Percentiles rank a stretch among this genome's conserved stretches.
Evolutionary conservation across 2,329 filamentous ascomycete genomes (phyloP).

Genomic region (Pseudocercospora eumusae): DNA sequence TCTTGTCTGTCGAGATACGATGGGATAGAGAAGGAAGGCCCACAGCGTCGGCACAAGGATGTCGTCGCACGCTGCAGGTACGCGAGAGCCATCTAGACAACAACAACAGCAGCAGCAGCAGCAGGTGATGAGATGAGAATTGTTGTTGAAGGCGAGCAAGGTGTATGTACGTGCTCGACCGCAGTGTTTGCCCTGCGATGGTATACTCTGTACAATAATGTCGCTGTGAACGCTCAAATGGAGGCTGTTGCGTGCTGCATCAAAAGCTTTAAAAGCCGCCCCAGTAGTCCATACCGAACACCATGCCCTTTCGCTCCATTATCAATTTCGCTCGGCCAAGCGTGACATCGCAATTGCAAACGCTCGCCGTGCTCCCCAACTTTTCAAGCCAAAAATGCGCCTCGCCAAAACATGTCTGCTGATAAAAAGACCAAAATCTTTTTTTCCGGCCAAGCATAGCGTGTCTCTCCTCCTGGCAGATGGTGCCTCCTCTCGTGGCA

Average conservation of each 20-base stretch:
- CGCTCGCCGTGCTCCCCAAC: constrained; percentile 19
- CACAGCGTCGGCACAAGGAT: constrained; percentile 20
- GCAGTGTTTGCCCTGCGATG: constrained; percentile 17
- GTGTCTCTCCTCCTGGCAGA: constrained; percentile 20
- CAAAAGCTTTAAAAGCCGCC: constrained; percentile 20
- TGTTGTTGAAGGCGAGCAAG: constrained; percentile 11
- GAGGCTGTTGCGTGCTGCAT: constrained; percentile 16
- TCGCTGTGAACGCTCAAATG: constrained; percentile 24
- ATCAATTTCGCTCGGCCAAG: constrained; percentile 11
- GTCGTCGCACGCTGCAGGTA: constrained; percentile 19
- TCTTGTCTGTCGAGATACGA: background rate
- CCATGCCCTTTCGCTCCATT: background rate
- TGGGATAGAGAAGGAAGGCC: constrained; percentile 7
- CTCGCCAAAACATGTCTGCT: constrained; percentile 19
- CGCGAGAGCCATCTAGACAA: constrained; percentile 10
- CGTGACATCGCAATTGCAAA: constrained; percentile 13
- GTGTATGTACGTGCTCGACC: constrained; percentile 13
- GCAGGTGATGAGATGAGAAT: background rate
- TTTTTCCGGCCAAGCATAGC: constrained; percentile 26
- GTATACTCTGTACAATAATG: constrained; percentile 28
- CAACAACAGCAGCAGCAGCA: too few species aligned
- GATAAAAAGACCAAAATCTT: constrained; percentile 21
- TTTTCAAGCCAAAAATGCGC: constrained; percentile 22
- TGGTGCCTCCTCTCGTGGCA: constrained; percentile 26
- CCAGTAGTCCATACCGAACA: background rate